Evolutionary conservation across 2,329 filamentous ascomycete genomes (phyloP).

Genomic region (Apiospora aurea): DNA sequence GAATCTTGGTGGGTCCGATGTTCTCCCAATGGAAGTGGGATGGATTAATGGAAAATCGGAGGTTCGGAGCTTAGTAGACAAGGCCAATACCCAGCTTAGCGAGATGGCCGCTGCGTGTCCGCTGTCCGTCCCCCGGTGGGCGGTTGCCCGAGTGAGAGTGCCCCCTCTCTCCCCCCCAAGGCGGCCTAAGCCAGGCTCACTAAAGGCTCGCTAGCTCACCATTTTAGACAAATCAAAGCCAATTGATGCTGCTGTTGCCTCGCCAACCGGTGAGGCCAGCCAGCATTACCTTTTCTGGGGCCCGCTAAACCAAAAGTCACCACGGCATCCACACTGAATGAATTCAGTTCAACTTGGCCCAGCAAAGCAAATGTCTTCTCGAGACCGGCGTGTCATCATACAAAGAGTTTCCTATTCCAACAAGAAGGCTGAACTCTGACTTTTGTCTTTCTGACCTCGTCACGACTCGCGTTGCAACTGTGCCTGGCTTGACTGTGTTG

Average conservation of each 20-base stretch:
- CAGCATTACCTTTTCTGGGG: background rate
- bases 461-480: background rate
- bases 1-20: conserved; percentile 9
- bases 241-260: background rate
- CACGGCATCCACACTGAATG: background rate
- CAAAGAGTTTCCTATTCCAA: conserved; percentile 12
- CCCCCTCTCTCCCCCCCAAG: background rate
- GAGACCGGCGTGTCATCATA: background rate
- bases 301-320: conserved; percentile 12
- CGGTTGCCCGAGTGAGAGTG: background rate
- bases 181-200: background rate
- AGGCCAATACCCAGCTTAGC: background rate
- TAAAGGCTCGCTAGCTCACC: background rate
- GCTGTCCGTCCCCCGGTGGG: background rate
- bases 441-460: background rate
- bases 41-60: conserved; percentile 4
- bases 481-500: background rate
- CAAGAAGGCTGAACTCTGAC: conserved; percentile 1
- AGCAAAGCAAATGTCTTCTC: conserved; percentile 7
- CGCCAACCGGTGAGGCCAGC: background rate
- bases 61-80: conserved; percentile 5
- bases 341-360: background rate
- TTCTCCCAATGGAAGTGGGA: conserved; percentile 14
- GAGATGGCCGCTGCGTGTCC: background rate
- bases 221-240: background rate